Percentiles rank a stretch among this genome's conserved stretches.
These are phyloP conservation scores for Tylopilus balloui DNA, from an alignment of 768 basidiomycete genomes.

Conservation along the genomic window DNA sequence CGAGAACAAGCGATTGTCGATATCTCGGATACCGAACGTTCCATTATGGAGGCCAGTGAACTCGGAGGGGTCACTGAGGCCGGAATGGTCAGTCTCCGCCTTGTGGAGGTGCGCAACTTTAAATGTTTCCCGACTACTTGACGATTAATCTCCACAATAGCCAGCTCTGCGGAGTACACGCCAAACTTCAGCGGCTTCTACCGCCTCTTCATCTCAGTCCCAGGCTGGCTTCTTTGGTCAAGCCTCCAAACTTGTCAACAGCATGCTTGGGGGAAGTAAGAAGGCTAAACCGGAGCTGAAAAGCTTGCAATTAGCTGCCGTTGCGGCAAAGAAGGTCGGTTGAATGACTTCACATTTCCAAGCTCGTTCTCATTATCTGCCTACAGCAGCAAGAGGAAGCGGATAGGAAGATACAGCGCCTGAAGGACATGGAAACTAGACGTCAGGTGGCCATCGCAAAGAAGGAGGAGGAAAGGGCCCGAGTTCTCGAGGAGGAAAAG, in stretches of 20 bases:
- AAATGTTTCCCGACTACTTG: slow-evolving; percentile 1
- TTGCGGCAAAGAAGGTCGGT: slow-evolving; percentile 83
- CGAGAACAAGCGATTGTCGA: slow-evolving; percentile 25
- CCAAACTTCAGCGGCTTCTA: slow-evolving; percentile 52
- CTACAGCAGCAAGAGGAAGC: slow-evolving; percentile 83
- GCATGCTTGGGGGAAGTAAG: slow-evolving; percentile 63
- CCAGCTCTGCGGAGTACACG: slow-evolving; percentile 41
- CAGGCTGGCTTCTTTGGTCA: slow-evolving; percentile 64
- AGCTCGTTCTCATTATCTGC: slow-evolving; percentile 4
- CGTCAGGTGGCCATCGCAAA: slow-evolving; percentile 66
- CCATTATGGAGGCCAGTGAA: slow-evolving; percentile 30
- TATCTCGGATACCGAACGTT: slow-evolving; percentile 34
- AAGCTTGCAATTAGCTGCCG: slow-evolving; percentile 76
- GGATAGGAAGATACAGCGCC: slow-evolving; percentile 68
- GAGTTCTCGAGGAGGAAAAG: slow-evolving; percentile 60
- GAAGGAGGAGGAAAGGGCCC: slow-evolving; percentile 75
- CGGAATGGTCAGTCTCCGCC: slow-evolving; percentile 35
- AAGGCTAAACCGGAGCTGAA: slow-evolving; percentile 76
- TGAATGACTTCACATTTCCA: not conserved
- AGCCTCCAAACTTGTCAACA: slow-evolving; percentile 65
- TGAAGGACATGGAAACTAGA: slow-evolving; percentile 80
- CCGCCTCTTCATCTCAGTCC: slow-evolving; percentile 34
- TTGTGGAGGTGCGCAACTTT: slow-evolving; percentile 39
- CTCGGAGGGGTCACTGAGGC: slow-evolving; percentile 39
- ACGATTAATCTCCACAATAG: slow-evolving; percentile 18